Conservation (phyloP, 106 monocot genomes). For the Allium sativum region DNA sequence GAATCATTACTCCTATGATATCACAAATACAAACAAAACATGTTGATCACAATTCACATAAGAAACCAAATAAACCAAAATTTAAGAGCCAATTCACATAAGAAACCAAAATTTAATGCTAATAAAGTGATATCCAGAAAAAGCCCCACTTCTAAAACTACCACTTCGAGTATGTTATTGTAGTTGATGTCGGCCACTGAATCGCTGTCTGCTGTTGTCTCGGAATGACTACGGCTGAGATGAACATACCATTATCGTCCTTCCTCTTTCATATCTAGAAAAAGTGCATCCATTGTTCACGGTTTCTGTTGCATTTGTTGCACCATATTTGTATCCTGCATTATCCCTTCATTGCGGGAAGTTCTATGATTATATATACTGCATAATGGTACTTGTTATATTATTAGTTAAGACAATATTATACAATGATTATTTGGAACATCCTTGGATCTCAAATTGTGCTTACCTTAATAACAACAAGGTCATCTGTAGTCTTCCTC, state of each 20-base stretch:
- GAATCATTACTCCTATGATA: no score
- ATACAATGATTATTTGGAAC: background rate
- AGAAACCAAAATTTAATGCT: no score
- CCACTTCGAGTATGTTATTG: background rate
- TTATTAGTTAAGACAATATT: background rate
- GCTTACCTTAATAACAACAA: conserved; percentile 13
- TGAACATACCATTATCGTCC: conserved; percentile 26
- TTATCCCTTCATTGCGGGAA: background rate
- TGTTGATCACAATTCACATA: no score
- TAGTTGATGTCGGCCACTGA: background rate
- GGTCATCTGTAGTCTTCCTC: conserved; percentile 13
- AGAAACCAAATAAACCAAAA: no score
- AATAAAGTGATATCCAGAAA: background rate
- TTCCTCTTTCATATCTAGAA: conserved; percentile 40
- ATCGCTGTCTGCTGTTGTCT: conserved; percentile 1
- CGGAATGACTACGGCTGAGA: conserved; percentile 8
- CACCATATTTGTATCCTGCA: conserved; percentile 4
- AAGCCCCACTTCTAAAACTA: background rate
- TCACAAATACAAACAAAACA: no score
- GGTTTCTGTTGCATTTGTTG: conserved; percentile 37
- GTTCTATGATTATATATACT: background rate
- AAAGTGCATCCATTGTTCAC: conserved; percentile 61
- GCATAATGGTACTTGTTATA: no score
- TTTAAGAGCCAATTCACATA: no score
- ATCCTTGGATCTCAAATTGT: background rate